These are phyloP conservation scores for Striga asiatica DNA, from an alignment of 257 asterid genomes.

Conservation along the genomic window DNA sequence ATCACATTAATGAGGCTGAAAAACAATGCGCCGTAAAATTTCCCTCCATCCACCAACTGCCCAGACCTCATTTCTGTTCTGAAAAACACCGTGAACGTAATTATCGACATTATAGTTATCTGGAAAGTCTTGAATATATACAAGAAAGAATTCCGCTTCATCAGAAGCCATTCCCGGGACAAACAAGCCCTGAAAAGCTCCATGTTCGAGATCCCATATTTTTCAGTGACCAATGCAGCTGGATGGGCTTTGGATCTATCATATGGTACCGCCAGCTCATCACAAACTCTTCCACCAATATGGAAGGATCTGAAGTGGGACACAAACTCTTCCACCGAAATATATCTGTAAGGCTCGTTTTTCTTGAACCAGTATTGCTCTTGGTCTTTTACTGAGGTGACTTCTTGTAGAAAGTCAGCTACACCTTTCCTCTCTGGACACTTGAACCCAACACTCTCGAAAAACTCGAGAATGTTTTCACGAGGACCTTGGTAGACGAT, in stretches of 20 bases:
- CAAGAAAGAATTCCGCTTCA: conserved; percentile 69
- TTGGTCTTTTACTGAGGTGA: conserved; percentile 82
- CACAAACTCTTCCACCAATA: conserved; percentile 49
- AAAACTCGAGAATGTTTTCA: conserved; percentile 67
- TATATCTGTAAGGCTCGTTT: conserved; percentile 45
- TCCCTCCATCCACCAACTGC: conserved; percentile 53
- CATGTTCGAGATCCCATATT: conserved; percentile 74
- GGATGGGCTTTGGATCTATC: conserved; percentile 67
- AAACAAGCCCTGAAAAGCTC: conserved; percentile 68
- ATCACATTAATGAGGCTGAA: conserved; percentile 76
- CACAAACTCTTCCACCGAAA: conserved; percentile 61
- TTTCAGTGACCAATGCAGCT: conserved; percentile 82
- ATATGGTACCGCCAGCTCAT: conserved; percentile 63
- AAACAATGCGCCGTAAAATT: conserved; percentile 77
- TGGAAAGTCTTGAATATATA: conserved; percentile 81
- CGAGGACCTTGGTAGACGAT: conserved; percentile 88
- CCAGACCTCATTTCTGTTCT: conserved; percentile 80
- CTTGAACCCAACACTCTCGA: conserved; percentile 73
- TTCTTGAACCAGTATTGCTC: conserved; percentile 81
- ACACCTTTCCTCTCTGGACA: conserved; percentile 93
- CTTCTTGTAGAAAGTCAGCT: conserved; percentile 94
- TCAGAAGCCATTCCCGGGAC: conserved; percentile 85
- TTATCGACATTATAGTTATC: conserved; percentile 79
- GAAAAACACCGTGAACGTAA: conserved; percentile 81
- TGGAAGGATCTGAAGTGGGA: conserved; percentile 59